These are phyloP conservation scores for Rhizophora apiculata DNA, from an alignment of 345 rosid species.

Conservation along the genomic window DNA sequence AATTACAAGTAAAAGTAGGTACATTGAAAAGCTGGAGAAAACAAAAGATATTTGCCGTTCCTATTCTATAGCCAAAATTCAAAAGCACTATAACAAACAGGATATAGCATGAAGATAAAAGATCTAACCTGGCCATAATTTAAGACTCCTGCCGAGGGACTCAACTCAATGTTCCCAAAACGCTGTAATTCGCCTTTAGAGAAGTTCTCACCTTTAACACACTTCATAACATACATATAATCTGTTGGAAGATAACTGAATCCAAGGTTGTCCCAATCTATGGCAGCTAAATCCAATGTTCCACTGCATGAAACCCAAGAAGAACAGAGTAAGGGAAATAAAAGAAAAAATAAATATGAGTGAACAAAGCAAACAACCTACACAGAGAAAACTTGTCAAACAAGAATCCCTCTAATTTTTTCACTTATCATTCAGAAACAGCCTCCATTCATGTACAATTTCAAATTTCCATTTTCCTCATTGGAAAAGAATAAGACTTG, in stretches of 20 bases:
- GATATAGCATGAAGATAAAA: not conserved
- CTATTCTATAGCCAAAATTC: not conserved
- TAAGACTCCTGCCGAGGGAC: conserved; percentile 82
- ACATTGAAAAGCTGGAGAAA: not conserved
- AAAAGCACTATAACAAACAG: too few species aligned
- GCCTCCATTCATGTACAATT: not conserved
- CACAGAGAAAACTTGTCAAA: not conserved
- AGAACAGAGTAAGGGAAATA: not conserved
- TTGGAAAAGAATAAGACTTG: not conserved
- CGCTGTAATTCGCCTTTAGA: conserved; percentile 65
- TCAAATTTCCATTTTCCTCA: not conserved
- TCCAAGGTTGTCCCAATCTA: conserved; percentile 90
- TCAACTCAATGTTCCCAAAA: conserved; percentile 84
- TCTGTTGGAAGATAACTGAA: conserved; percentile 68
- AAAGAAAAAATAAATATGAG: not conserved
- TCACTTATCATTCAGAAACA: not conserved
- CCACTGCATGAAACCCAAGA: conserved; percentile 15
- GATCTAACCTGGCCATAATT: conserved; percentile 87
- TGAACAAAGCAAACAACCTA: not conserved
- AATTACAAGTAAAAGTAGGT: not conserved
- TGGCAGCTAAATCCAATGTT: conserved; percentile 47
- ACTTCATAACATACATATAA: conserved; percentile 83
- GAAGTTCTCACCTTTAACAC: conserved; percentile 50
- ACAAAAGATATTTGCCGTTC: not conserved
- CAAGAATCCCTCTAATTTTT: not conserved